Percentiles rank a stretch among this genome's conserved stretches.
Conservation (phyloP, 768 basidiomycete genomes). For the Leccinum truebloodii region DNA sequence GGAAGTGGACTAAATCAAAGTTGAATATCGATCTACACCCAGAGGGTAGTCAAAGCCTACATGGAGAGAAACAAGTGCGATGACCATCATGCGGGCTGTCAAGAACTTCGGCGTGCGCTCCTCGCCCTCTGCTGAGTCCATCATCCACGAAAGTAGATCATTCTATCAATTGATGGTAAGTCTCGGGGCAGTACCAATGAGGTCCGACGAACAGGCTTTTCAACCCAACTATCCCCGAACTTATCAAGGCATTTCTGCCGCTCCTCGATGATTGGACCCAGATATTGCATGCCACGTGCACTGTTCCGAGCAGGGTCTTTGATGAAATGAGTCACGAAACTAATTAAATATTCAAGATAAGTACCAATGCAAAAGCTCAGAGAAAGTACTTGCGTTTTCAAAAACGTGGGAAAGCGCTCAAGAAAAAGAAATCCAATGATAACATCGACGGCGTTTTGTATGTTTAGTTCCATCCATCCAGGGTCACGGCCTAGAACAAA, state of each 20-base stretch:
- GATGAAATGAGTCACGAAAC: background rate
- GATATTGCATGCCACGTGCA: background rate
- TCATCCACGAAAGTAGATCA: background rate
- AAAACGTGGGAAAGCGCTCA: background rate
- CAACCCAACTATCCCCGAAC: background rate
- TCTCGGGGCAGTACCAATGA: background rate
- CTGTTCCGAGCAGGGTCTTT: background rate
- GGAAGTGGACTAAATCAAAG: background rate
- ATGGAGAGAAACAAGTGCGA: constrained; percentile 4
- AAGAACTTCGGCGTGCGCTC: background rate
- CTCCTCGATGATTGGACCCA: constrained; percentile 7
- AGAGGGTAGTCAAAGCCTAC: constrained; percentile 9
- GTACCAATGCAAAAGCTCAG: background rate
- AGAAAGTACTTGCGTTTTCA: background rate
- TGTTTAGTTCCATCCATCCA: background rate
- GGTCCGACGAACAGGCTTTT: background rate
- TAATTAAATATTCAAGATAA: background rate
- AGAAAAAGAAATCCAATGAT: background rate
- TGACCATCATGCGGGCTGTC: background rate
- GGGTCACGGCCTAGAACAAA: constrained; percentile 1
- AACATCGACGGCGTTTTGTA: background rate
- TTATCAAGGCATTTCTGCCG: background rate
- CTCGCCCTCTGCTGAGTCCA: background rate
- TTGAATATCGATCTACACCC: background rate
- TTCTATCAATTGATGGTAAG: background rate